Base-by-base conservation (phyloP, 148 eudicot genomes). In the Fallopia convolvulus region DNA sequence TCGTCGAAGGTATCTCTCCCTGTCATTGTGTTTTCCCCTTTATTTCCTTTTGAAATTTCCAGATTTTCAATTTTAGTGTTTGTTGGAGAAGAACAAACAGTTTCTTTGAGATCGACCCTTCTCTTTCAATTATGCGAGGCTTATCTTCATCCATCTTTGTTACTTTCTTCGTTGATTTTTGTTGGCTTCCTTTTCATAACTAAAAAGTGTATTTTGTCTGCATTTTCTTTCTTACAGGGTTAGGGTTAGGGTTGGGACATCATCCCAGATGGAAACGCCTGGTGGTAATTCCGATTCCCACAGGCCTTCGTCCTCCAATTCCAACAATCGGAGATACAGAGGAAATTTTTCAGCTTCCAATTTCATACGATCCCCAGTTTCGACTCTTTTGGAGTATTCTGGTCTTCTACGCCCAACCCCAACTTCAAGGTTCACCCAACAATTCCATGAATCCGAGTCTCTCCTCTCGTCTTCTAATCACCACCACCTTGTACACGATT, bases 311-410 rank as follows among this genome's bases (percentile, higher is more conserved):
- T 76, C 82, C n/a, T 63, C 53, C n/a, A 72, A 76, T 50, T 39
- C 81, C 40, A 56, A 76, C 80, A 87, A 87, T 11, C 82, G 88
- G 82, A 82, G 94, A 72, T 76, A 86, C 23, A 87, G 91, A 70
- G 36, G 85, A 17, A 86, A 81, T 32, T 82, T 92, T 0, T 82
- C 97, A 15, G 87, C 93, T 15, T 82, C 96, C 8, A 88, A 82
- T 82, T 86, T 91, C 75, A 83, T 93, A 53, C 89, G 89, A 15
- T 88, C 92, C 1, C 96, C 93, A 1, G 20, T 92, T 14, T 90
- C 94, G 11, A 55, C 94, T 10, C 75, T 92, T 7, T 76, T 92
- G 58, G 97, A 92, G 70, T 90, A 90, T 81, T 87, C 92, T 5
- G 94, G 97, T 5, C 63, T 92, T n/a, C 50, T 92, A 8, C 81